phyloP scores from a whole-genome alignment of 306 rosid species.

The Lathyrus tuberosus region DNA sequence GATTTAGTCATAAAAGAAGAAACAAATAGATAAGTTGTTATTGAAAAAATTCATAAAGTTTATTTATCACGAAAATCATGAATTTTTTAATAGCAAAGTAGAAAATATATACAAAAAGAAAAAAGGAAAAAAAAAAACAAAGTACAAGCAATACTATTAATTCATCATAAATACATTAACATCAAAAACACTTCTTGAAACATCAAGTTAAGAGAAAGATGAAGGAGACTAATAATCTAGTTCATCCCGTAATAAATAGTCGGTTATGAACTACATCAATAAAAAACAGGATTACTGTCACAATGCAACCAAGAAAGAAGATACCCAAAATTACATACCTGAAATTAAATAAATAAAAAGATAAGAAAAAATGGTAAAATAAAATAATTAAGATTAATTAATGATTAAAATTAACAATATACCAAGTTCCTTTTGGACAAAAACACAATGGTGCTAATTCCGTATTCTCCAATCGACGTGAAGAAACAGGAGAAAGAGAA shows the following conservation, averaged over 20 bases:
- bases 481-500: neutral
- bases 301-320: constrained; percentile 5
- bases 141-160: no score
- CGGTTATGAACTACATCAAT: neutral
- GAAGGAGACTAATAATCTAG: no score
- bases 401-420: neutral
- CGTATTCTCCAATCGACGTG: neutral
- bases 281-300: constrained; percentile 7
- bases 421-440: constrained; percentile 34
- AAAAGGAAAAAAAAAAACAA: no score
- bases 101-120: no score
- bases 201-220: no score
- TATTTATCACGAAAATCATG: neutral
- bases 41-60: neutral
- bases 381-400: neutral
- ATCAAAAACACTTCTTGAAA: no score
- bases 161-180: no score
- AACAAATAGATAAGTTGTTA: no score
- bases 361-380: neutral
- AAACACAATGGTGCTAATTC: constrained; percentile 28
- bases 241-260: neutral
- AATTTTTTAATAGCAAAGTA: no score
- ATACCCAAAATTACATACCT: constrained; percentile 28
- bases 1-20: no score
- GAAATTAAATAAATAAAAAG: constrained; percentile 13